Evolutionary conservation across 2,329 filamentous ascomycete species (phyloP), one percentile per base, ranked within the genome.

Genomic region (Pleomassaria siparia): DNA sequence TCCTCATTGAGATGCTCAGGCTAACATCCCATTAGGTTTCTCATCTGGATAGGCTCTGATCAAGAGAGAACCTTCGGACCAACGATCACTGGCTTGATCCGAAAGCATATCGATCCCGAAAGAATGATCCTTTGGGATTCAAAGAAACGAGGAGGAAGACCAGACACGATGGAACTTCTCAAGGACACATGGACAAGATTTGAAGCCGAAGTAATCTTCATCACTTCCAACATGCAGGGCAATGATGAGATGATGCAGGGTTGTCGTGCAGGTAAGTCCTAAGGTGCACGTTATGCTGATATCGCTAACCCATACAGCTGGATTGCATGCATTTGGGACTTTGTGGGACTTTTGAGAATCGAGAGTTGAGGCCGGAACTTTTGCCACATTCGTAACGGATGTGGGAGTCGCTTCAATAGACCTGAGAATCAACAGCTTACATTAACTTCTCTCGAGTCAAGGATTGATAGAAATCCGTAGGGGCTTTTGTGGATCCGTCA

Each of bases 211-310:
- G 66, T 67, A 20, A 68, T 69, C 33, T 69, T 68, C 51, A 69
- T 69, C 39, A 69, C 66, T 15, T 62, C 57, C 9, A 69, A 69
- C 22, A 65, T 62, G 55, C 61, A 65, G 43, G 66, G 66, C 0
- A 69, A 69, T 25, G 64, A 69, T 51, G 64, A 69, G 58, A 69
- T 69, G 64, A 69, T 69, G 64, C 62, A 63, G 29, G 66, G 66
- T 2, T 69, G 66, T 47, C 53, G 58, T 10, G 55, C 21, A n/a
- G n/a, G n/a, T n/a, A n/a, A n/a, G n/a, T n/a, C n/a, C n/a, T n/a
- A n/a, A n/a, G n/a, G n/a, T n/a, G n/a, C n/a, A n/a, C n/a, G n/a
- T n/a, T n/a, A n/a, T n/a, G n/a, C n/a, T n/a, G n/a, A n/a, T n/a
- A n/a, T n/a, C n/a, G n/a, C n/a, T n/a, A n/a, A n/a, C n/a, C n/a